Evolutionary conservation across 1,139 yeast species (phyloP).

Genomic region (Geotrichum cucujoidarum): DNA sequence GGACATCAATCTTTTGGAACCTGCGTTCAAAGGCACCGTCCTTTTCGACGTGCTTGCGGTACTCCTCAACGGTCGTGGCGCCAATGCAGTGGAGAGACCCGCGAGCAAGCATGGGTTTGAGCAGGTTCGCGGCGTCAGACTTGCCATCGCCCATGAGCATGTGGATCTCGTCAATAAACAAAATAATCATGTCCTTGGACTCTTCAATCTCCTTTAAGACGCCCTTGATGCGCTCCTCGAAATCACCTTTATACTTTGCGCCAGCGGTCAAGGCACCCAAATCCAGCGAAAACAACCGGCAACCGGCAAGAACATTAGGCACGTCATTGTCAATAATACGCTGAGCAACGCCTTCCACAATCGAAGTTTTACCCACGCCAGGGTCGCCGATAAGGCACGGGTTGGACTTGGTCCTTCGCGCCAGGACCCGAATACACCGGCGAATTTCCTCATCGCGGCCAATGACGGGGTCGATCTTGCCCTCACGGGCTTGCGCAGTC

Average conservation of each 20-base stretch:
- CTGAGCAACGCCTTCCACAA: constrained; percentile 98
- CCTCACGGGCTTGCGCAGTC: constrained; percentile 87
- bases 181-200: constrained; percentile 73
- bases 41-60: constrained; percentile 83
- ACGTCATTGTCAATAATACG: constrained; percentile 92
- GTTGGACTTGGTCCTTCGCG: constrained; percentile 95
- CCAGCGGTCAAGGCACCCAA: constrained; percentile 96
- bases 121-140: constrained; percentile 87
- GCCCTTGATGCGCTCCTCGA: constrained; percentile 95
- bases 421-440: constrained; percentile 84
- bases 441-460: constrained; percentile 98
- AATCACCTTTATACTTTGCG: constrained; percentile 96
- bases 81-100: constrained; percentile 96
- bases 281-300: constrained; percentile 83
- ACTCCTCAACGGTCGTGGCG: constrained; percentile 93
- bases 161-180: constrained; percentile 93
- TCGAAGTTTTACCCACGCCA: constrained; percentile 97
- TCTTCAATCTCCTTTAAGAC: constrained; percentile 89
- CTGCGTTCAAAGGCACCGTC: constrained; percentile 98
- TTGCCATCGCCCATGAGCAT: constrained; percentile 98
- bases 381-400: constrained; percentile 97
- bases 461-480: constrained; percentile 93
- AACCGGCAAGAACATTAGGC: constrained; percentile 74
- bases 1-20: constrained; percentile 93
- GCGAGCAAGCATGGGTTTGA: constrained; percentile 95